Evolutionary conservation across 306 rosid species (phyloP), one percentile per base, ranked within the genome.

Genomic region (Pyrus bretschneideri): DNA sequence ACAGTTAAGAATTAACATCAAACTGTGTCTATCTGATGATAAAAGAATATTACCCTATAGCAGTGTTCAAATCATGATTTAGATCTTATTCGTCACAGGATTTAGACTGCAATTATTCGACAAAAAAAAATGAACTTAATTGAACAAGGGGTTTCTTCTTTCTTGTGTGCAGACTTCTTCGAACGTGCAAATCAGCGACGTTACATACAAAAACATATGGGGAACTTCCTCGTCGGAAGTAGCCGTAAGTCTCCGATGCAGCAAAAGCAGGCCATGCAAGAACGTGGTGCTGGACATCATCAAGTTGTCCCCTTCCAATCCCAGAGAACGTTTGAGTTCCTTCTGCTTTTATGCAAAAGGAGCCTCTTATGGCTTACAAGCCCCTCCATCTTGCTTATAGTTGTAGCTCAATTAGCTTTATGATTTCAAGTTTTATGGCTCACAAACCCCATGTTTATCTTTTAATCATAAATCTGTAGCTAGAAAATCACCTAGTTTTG

Each of bases 221-320:
- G 97, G 97, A 80, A 87, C 75, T 5, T 78, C 87, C 6, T 76
- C 8, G 2, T 18, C 81, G 9, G 73, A 75, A 7, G 70, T 75
- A 23, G 93, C 89, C 63, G 86, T 81, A 0, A 81, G 17, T 13
- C 67, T 92, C 1, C 73, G 63, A 0, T 89, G 97, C 74, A 92
- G 97, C 73, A 9, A 49, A 77, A 71, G 21, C 6, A 58, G 46
- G 74, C 95, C 93, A 62, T 89, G 95, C 83, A 80, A 76, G 31
- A 70, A 80, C 42, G 75, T 89, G 17, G 81, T 25, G 77, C 2
- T 84, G 67, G 80, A 85, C 7, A 31, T 78, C 49, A 90, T 92
- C 40, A 29, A 80, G 44, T 63, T 90, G 31, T 44, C 51, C 75
- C 29, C 73, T 71, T 5, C 27, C 21, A 70, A 55, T 23, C 10